Base-by-base conservation (phyloP, 73 alveolate genomes). In the Paramecium octaurelia region DNA sequence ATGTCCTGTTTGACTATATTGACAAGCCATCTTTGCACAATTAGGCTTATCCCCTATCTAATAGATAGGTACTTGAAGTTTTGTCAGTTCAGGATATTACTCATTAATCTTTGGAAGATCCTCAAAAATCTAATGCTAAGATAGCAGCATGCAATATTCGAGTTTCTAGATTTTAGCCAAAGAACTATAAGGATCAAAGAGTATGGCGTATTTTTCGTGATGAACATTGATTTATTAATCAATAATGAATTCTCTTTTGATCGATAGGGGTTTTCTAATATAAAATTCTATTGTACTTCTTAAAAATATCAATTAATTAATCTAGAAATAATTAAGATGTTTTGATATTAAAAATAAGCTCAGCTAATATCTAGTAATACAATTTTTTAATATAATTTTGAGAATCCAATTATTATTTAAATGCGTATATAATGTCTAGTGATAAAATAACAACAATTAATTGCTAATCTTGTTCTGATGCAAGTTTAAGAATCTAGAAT, bases 1-100 rank as follows among this genome's bases (percentile, higher is more conserved):
- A 46, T 80, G 91, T 24, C 91, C 91, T 11, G 91, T 80, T 9
- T 80, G 46, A 80, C 91, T 80, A 43, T 11, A 80, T 20, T 80
- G 11, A 46, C 91, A 80, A 43, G 43, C 21, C 31, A 80, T 75
- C 14, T 21, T 75, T 1, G 38, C 21, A 18, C 68, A 75, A 38
- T 75, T 9, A 38, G 35, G 38, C 38, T 75, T 38, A 75, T 35
- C 88, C 12, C 59, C 88, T 11, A 75, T 75, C 10, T 75, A 16
- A 20, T 38, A 75, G 4, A 29, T 11, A 3, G 38, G 38, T 12
- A 24, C 38, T 42, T 36, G 7, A 16, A 75, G 35, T 35, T 75
- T 42, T 38, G 58, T 75, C 9, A 75, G 7, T 8, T 75, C 88
- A 29, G 60, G 58, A 35, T 29, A 35, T 75, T 38, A 6, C 1